These are phyloP conservation scores for Rhodotorula paludigena DNA, from an alignment of 768 basidiomycete species.

Conservation along the genomic window DNA sequence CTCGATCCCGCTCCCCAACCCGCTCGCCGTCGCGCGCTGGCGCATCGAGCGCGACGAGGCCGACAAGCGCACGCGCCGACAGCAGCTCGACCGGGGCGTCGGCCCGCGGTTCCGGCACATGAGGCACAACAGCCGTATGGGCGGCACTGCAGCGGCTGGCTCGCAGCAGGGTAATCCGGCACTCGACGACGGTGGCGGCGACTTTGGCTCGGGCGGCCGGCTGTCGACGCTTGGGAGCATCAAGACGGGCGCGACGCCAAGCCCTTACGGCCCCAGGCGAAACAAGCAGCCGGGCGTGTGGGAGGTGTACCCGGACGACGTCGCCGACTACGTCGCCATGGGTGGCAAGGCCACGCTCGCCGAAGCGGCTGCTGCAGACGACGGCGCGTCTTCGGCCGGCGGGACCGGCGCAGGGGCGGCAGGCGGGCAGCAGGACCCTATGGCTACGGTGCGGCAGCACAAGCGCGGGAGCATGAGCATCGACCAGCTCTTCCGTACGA, in stretches of 20 bases:
- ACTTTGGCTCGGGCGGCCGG: neutral
- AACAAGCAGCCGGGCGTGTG: conserved; percentile 11
- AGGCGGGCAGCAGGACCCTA: too few relatives aligned
- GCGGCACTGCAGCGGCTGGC: too few relatives aligned
- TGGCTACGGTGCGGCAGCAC: neutral
- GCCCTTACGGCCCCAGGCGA: conserved; percentile 5
- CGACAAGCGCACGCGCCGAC: neutral
- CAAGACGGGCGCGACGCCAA: neutral
- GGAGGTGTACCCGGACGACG: conserved; percentile 24
- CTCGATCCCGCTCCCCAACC: neutral
- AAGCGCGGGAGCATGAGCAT: neutral
- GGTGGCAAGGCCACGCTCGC: neutral
- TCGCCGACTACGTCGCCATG: conserved; percentile 5
- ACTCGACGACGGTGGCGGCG: neutral
- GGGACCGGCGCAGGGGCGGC: neutral
- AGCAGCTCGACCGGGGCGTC: neutral
- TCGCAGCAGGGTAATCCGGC: too few relatives aligned
- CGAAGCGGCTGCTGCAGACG: neutral
- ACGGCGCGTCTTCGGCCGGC: neutral
- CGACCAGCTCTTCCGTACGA: too few relatives aligned
- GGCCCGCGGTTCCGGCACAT: neutral
- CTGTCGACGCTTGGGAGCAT: neutral
- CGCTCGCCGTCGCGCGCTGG: conserved; percentile 12
- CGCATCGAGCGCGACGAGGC: neutral
- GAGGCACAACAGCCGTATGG: neutral